A percentile compares a stretch with the other conserved stretches of the same genome.
Conservation (phyloP, 2,329 filamentous ascomycete genomes). For the Sclerotinia trifoliorum region DNA sequence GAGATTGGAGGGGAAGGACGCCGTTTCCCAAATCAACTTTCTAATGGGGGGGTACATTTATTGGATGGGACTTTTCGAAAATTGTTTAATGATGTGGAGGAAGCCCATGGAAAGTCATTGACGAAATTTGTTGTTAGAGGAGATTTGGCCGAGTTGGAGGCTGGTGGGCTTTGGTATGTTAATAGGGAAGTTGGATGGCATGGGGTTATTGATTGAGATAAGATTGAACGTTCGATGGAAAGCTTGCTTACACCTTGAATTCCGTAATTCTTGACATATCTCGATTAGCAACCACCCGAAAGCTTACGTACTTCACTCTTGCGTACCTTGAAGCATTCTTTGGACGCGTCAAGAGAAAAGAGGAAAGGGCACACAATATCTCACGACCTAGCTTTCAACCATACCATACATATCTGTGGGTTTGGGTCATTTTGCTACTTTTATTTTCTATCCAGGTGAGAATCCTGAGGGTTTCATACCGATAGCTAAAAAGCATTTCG, state of each 20-base stretch:
- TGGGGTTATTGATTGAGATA: conserved; percentile 1
- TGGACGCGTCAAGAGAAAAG: background rate
- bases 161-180: conserved; percentile 28
- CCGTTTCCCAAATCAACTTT: conserved; percentile 43
- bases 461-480: conserved; percentile 72
- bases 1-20: conserved; percentile 48
- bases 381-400: conserved; percentile 77
- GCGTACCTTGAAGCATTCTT: background rate
- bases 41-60: conserved; percentile 47
- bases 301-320: background rate
- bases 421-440: conserved; percentile 80
- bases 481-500: background rate
- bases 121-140: conserved; percentile 48
- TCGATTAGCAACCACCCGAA: too few species aligned
- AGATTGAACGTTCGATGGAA: background rate
- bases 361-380: conserved; percentile 54
- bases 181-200: conserved; percentile 11
- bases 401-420: conserved; percentile 65
- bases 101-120: conserved; percentile 40
- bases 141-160: conserved; percentile 36
- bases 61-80: conserved; percentile 47
- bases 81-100: conserved; percentile 45
- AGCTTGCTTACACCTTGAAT: background rate
- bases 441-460: conserved; percentile 75
- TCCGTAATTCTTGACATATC: background rate